Base-by-base conservation (phyloP, 108 stramenopile genomes). In the Cylindrotheca fusiformis region DNA sequence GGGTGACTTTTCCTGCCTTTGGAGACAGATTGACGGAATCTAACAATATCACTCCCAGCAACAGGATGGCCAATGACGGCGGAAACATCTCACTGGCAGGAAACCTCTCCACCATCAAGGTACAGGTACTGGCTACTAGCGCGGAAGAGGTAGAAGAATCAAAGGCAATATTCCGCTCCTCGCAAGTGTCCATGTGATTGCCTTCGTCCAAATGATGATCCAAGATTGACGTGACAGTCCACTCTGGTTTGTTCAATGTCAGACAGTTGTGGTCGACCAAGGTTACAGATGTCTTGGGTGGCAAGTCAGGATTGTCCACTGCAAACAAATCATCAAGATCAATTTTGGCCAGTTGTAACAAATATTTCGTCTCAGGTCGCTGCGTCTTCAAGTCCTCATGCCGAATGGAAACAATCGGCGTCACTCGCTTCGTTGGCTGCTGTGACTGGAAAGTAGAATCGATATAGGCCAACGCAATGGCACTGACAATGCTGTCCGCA, bases 171-270 rank as follows among this genome's bases (percentile, higher is more conserved):
- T 58, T 77, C 33, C 88, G 74, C 14, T 51, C 32, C 12, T 63
- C 60, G 44, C 86, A 86, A 49, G 79, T 69, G 21, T 83, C 70
- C 19, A 24, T 41, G 56, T 86, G 86, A 36, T 69, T 18, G 0
- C 63, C 74, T 51, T 81, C 75, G 63, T 94, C 92, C 12, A 62
- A 30, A 53, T 94, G 92, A 71, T 94, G 92, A 67, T 94, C 92
- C 0, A 87, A 19, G 49, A 94, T 94, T 53, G 84, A 87, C 22
- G 67, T 71, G 10, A 88, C 75, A 25, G 65, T 71, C 68, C 79
- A 60, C 6, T 68, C 46, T 32, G 32, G 31, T 22, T 32, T n/a
- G 28, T 44, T 19, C 49, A 50, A 4, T 14, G 17, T 28, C 28
- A 68, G 29, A 20, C 55, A 64, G 56, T 94, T 94, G 64, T 94